A percentile compares a stretch with the other conserved stretches of the same genome.
phyloP scores from a whole-genome alignment of 345 rosid genomes.

The Populus euphratica region DNA sequence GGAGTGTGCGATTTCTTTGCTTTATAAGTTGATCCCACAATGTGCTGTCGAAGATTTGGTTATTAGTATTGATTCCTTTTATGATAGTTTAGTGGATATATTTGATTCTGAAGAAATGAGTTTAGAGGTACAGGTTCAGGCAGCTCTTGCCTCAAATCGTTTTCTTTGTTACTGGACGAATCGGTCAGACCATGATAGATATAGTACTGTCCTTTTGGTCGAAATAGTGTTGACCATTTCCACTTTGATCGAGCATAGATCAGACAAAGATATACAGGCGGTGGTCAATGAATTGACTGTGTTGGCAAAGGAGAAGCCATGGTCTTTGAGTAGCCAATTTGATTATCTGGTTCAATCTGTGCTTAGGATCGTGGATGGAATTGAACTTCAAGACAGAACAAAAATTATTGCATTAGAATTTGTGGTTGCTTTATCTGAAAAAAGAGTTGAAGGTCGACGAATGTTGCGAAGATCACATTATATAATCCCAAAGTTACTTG shows the following conservation, averaged over 20 bases:
- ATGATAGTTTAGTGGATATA: neutral
- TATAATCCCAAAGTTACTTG: neutral
- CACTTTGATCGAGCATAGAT: neutral
- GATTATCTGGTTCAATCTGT: neutral
- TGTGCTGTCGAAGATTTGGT: neutral
- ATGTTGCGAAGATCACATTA: neutral
- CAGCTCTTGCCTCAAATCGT: neutral
- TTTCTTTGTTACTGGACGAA: neutral
- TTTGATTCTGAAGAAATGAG: neutral
- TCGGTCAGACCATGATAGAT: neutral
- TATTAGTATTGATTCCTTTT: neutral
- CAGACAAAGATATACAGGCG: neutral
- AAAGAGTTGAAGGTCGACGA: neutral
- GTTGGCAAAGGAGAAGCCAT: neutral
- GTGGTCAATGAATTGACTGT: neutral
- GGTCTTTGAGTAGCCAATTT: neutral
- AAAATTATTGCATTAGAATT: neutral
- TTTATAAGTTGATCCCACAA: neutral
- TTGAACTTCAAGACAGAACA: neutral
- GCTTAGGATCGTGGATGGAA: neutral
- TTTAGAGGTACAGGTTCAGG: neutral
- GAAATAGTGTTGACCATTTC: neutral
- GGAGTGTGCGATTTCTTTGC: neutral
- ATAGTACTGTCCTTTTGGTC: neutral
- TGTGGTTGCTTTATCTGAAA: neutral